Evolutionary conservation across 1,284 basidiomycete genomes (phyloP).

Genomic region (Cutaneotrichosporon spelunceum): DNA sequence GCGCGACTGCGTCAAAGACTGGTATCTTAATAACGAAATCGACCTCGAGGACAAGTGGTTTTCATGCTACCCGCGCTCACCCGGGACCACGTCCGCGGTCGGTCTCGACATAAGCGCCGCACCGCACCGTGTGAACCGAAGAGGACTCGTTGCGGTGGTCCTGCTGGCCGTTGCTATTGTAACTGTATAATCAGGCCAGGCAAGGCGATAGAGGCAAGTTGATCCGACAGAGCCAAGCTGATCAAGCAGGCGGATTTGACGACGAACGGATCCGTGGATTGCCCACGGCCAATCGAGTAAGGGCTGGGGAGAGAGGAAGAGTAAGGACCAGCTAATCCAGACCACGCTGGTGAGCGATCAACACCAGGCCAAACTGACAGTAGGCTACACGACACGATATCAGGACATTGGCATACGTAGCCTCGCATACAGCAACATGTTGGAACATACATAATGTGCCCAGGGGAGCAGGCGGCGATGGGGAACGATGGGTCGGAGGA

Average conservation of each 20-base stretch:
- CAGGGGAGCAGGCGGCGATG: not conserved
- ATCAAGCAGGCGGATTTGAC: not conserved
- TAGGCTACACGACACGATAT: not conserved
- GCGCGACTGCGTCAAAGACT: conserved; percentile 6
- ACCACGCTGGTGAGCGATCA: not conserved
- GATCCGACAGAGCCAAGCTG: not conserved
- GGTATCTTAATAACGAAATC: not conserved
- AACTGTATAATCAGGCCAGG: not conserved
- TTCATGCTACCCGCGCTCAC: not conserved
- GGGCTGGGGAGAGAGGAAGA: not conserved
- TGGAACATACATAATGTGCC: not conserved
- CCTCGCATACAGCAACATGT: not conserved
- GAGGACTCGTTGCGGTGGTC: not conserved
- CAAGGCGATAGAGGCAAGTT: not conserved
- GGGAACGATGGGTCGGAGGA: not conserved
- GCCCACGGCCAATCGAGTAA: no score
- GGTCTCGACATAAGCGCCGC: not conserved
- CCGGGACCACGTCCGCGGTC: not conserved
- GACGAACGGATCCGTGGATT: no score
- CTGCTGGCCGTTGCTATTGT: not conserved
- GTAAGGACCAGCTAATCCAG: not conserved
- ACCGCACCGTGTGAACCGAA: not conserved
- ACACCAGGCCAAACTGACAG: not conserved
- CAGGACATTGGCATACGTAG: not conserved
- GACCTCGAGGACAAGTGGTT: not conserved